Base-by-base conservation (phyloP, 2,329 filamentous ascomycete species). In the Nemania abortiva region DNA sequence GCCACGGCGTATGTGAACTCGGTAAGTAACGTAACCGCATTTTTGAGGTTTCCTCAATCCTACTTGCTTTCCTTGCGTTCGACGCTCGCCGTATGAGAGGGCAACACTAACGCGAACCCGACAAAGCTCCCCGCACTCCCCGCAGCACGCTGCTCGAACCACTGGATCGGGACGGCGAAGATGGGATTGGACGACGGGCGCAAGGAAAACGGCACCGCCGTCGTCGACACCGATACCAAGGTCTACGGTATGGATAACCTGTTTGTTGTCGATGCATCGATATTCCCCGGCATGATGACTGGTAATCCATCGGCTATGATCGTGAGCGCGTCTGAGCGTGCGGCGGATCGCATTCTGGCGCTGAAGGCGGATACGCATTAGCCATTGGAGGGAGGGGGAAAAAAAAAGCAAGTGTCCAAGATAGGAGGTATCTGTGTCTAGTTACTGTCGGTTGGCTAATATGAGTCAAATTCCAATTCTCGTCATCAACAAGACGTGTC, bases 191-290 rank as follows among this genome's bases (percentile, higher is more conserved):
- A 88, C 62, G 85, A 88, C 53, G 87, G 87, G n/a, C 84, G 85
- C 18, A 72, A 79, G 58, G 80, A 79, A 11, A 82, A 82, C 55
- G 88, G 89, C 20, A 85, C 83, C 6, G 81, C 88, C 0, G 90
- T 92, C 10, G 89, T 91, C 0, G 89, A 91, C 69, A 79, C 83
- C 5, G 82, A 91, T 79, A 86, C 88, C 71, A 89, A 87, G 80
- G 88, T 91, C 15, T 91, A 88, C 74, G 89, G 89, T 29, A 91
- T 87, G 1, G 88, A 91, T 74, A 91, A 91, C 79, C 81, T 91
- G 49, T 91, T 89, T 74, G 87, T 92, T 18, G 88, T 92, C 1
- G 90, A 92, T 73, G 90, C 87, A 0, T 88, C 87, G 64, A 89
- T 92, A 74, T 91, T 92, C 81, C 90, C 90, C 0, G 90, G 91